Percentiles rank a stretch among this genome's conserved stretches.
Evolutionary conservation across 345 rosid genomes (phyloP).

Genomic region (Gossypium herbaceum): DNA sequence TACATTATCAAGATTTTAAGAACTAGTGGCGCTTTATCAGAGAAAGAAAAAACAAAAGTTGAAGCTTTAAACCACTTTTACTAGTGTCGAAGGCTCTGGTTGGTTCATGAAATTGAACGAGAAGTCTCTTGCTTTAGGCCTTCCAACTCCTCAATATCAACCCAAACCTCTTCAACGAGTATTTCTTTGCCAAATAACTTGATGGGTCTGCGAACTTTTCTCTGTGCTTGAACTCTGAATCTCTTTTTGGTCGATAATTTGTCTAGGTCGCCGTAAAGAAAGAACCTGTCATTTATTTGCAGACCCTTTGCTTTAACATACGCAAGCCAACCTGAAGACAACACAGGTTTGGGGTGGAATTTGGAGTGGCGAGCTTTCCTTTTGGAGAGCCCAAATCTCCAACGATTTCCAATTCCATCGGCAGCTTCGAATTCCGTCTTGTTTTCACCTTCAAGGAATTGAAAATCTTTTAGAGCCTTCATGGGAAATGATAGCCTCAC

Average conservation of each 20-base stretch:
- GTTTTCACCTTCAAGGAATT: neutral
- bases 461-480: neutral
- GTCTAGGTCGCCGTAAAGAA: neutral
- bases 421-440: neutral
- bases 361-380: neutral
- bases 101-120: neutral
- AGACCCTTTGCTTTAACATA: conserved; percentile 1
- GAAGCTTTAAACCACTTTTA: too few relatives aligned
- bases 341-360: conserved; percentile 3
- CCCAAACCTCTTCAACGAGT: neutral
- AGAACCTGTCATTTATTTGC: neutral
- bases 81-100: neutral
- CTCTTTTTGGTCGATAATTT: neutral
- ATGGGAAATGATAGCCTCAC: conserved; percentile 8
- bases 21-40: too few relatives aligned
- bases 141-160: neutral
- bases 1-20: too few relatives aligned
- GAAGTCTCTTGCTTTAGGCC: neutral
- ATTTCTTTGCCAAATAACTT: neutral
- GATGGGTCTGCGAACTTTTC: neutral
- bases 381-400: conserved; percentile 4
- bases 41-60: too few relatives aligned
- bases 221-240: neutral
- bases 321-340: conserved; percentile 4
- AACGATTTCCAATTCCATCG: neutral